Evolutionary conservation across 2,329 filamentous ascomycete genomes (phyloP).

Genomic region (Fusarium sororula): DNA sequence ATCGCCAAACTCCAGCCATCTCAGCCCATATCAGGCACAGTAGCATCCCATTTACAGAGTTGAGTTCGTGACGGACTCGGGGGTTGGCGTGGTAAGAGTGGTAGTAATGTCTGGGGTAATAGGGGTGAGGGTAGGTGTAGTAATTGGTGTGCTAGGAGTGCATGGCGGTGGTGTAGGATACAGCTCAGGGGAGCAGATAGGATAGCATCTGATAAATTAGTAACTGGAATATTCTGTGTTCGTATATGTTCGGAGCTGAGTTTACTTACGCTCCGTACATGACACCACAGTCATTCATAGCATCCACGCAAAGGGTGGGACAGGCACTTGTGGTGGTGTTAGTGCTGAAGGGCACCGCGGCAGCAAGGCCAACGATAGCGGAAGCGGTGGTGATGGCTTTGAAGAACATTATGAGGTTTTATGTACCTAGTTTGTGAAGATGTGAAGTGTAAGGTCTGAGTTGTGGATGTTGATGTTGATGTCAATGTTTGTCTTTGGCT

Average conservation of each 20-base stretch:
- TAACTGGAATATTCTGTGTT: not conserved
- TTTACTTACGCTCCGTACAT: constrained; percentile 42
- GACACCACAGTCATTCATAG: constrained; percentile 41
- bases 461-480: not conserved
- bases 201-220: constrained; percentile 43
- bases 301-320: constrained; percentile 41
- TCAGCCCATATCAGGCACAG: not conserved
- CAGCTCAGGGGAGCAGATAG: constrained; percentile 40
- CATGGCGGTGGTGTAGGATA: constrained; percentile 37
- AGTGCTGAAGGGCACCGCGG: constrained; percentile 1
- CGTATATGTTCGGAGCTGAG: not conserved
- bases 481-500: not conserved
- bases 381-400: constrained; percentile 6
- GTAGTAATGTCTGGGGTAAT: not conserved
- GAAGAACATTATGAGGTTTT: constrained; percentile 15
- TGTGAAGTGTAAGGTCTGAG: not conserved
- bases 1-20: not conserved
- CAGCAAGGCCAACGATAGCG: constrained; percentile 14
- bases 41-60: not conserved
- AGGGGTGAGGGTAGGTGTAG: not conserved
- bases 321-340: not conserved
- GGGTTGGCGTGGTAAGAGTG: not conserved
- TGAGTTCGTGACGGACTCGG: not conserved
- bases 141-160: constrained; percentile 15
- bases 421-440: not conserved